A percentile compares a stretch with the other conserved stretches of the same genome.
Conservation (phyloP, 2,329 filamentous ascomycete genomes). For the Fusarium nisikadoi region DNA sequence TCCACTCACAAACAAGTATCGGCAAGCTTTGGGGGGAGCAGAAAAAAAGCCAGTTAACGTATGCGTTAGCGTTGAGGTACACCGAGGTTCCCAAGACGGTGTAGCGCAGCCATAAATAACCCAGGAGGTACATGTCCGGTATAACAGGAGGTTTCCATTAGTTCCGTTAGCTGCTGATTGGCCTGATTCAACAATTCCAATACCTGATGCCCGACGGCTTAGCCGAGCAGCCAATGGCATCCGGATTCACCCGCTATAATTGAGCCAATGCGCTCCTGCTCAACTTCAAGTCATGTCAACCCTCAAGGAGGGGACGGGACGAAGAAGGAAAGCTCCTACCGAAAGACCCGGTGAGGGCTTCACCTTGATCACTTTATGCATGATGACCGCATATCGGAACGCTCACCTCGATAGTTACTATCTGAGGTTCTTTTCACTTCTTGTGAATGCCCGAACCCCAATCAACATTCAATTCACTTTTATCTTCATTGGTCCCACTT, state of each 20-base stretch:
- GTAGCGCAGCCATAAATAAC: background rate
- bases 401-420: background rate
- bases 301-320: background rate
- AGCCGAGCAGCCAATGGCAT: constrained; percentile 27
- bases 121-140: constrained; percentile 36
- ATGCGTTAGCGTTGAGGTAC: constrained; percentile 10
- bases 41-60: constrained; percentile 23
- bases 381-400: background rate
- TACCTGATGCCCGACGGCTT: constrained; percentile 23
- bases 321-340: background rate
- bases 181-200: background rate
- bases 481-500: background rate
- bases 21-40: constrained; percentile 21
- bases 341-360: background rate
- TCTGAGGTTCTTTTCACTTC: background rate
- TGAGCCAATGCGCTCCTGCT: background rate
- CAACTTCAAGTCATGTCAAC: background rate
- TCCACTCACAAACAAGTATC: constrained; percentile 28
- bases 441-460: background rate
- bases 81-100: constrained; percentile 5
- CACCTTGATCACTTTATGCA: background rate
- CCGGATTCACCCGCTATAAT: constrained; percentile 13
- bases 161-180: constrained; percentile 18
- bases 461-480: background rate
- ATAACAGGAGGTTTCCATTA: background rate